A percentile compares a stretch with the other conserved stretches of the same genome.
Conservation (phyloP, 2,329 filamentous ascomycete species). For the Pseudogymnoascus sp. region DNA sequence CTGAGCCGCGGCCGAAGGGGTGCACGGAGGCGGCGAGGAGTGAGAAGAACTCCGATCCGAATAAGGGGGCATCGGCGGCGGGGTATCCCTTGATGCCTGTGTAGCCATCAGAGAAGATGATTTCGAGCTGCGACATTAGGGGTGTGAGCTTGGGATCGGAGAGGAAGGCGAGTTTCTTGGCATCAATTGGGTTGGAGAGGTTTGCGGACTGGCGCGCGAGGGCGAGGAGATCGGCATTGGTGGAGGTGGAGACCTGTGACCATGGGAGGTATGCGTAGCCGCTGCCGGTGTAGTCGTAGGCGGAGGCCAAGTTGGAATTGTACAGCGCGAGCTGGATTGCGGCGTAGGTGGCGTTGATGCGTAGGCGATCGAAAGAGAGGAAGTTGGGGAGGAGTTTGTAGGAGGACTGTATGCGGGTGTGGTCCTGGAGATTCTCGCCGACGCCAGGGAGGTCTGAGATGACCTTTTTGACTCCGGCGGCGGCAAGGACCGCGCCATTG, state of each 20-base stretch:
- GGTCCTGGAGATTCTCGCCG: slow-evolving; percentile 44
- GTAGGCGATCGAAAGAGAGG: slow-evolving; percentile 16
- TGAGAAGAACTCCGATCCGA: slow-evolving; percentile 16
- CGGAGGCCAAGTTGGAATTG: slow-evolving; percentile 12
- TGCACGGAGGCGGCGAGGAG: slow-evolving; percentile 47
- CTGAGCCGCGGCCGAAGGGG: slow-evolving; percentile 48
- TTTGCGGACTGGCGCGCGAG: slow-evolving; percentile 30
- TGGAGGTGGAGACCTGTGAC: slow-evolving; percentile 30
- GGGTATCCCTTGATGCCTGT: slow-evolving; percentile 30
- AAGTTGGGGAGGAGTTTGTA: slow-evolving; percentile 20
- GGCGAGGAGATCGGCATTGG: slow-evolving; percentile 23
- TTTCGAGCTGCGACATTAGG: slow-evolving; percentile 19
- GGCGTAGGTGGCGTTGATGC: slow-evolving; percentile 24
- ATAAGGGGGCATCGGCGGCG: slow-evolving; percentile 12
- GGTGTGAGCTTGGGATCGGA: slow-evolving; percentile 20
- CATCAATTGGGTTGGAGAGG: slow-evolving; percentile 28
- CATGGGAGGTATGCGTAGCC: slow-evolving; percentile 38
- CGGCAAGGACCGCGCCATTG: slow-evolving; percentile 34
- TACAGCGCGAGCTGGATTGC: slow-evolving; percentile 29
- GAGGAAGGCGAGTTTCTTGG: slow-evolving; percentile 36
- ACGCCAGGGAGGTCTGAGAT: slow-evolving; percentile 43
- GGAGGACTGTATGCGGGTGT: slow-evolving; percentile 23
- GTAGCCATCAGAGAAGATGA: slow-evolving; percentile 38
- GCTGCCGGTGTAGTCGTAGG: slow-evolving; percentile 23
- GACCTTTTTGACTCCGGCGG: slow-evolving; percentile 36